A percentile compares a stretch with the other conserved stretches of the same genome.
Conservation (phyloP, 176 grass and related monocot genomes). For the Oryza punctata region DNA sequence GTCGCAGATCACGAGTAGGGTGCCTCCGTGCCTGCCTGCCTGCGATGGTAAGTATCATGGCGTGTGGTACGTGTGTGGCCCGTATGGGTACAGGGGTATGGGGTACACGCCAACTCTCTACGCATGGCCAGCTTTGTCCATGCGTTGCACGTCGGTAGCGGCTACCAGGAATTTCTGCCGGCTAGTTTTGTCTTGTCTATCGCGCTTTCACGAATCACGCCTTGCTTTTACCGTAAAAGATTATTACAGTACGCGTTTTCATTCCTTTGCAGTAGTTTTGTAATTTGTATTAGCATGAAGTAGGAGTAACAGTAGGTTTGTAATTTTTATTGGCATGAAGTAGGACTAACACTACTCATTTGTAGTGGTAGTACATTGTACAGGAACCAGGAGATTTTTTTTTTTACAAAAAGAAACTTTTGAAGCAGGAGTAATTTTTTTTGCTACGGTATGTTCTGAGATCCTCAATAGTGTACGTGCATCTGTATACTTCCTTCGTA, state of each 20-base stretch:
- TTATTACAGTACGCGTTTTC: no score
- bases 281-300: background rate
- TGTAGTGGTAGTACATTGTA: no score
- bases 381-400: no score
- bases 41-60: background rate
- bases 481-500: no score
- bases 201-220: background rate
- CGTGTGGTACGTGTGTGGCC: background rate
- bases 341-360: background rate
- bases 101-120: background rate
- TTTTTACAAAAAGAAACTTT: no score
- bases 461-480: constrained; percentile 16
- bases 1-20: background rate
- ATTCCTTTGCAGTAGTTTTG: background rate
- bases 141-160: background rate
- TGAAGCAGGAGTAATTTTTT: background rate
- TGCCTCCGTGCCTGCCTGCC: background rate
- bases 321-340: no score
- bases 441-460: background rate
- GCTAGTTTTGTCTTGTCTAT: background rate
- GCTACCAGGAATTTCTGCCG: background rate
- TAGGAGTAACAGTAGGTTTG: background rate
- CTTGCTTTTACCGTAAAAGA: background rate
- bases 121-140: background rate
- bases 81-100: background rate